Percentiles rank a stretch among this genome's conserved stretches.
Conservation (phyloP, 1,139 yeast species). For the Keqinozyma sinolaborantium region DNA sequence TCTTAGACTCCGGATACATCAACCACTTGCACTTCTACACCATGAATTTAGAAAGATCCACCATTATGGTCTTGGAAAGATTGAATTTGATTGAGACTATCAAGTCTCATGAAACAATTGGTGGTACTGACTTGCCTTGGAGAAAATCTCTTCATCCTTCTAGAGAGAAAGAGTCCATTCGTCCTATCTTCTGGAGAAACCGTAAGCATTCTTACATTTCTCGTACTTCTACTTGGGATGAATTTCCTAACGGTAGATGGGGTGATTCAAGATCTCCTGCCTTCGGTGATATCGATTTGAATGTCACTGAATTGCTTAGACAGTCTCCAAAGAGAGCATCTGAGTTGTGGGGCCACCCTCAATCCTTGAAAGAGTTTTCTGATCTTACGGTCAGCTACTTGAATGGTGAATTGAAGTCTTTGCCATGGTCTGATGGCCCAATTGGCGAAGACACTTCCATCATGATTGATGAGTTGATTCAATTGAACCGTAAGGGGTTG, state of each 20-base stretch:
- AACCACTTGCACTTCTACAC: slow-evolving; percentile 93
- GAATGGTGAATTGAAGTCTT: slow-evolving; percentile 63
- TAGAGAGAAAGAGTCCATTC: slow-evolving; percentile 75
- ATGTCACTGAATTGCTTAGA: slow-evolving; percentile 74
- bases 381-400: slow-evolving; percentile 62
- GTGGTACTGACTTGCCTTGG: slow-evolving; percentile 68
- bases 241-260: slow-evolving; percentile 93
- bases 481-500: slow-evolving; percentile 62
- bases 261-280: slow-evolving; percentile 95
- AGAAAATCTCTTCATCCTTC: slow-evolving; percentile 82
- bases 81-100: slow-evolving; percentile 54
- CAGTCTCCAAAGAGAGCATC: slow-evolving; percentile 78
- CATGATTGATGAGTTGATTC: slow-evolving; percentile 57
- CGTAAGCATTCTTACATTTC: slow-evolving; percentile 87
- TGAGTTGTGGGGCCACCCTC: slow-evolving; percentile 87
- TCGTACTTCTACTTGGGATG: slow-evolving; percentile 93
- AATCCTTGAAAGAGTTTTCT: slow-evolving; percentile 53
- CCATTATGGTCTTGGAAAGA: slow-evolving; percentile 81
- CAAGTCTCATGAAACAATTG: slow-evolving; percentile 37
- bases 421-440: slow-evolving; percentile 96
- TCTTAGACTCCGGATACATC: slow-evolving; percentile 69
- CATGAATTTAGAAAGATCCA: slow-evolving; percentile 90
- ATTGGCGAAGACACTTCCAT: slow-evolving; percentile 72
- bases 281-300: slow-evolving; percentile 78
- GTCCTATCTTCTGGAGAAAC: slow-evolving; percentile 97